Base-by-base conservation (phyloP, 768 basidiomycete species). In the Rhizopogon roseolus region DNA sequence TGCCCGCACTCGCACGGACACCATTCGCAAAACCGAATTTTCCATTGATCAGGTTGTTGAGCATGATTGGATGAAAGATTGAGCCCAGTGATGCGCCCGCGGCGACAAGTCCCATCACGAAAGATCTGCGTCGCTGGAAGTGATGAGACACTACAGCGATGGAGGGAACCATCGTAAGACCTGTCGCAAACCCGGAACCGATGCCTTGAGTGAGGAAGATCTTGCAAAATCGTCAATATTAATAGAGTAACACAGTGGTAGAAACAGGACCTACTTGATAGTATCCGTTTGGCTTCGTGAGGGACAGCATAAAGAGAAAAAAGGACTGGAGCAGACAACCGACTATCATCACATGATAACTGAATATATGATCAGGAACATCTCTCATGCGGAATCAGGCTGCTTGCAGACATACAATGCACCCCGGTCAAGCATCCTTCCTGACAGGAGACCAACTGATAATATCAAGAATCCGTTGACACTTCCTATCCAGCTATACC, bases 371-470 rank as follows among this genome's bases (percentile, higher is more conserved):
- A 50, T n/a, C 22, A 37, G 14, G 14, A 14, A 42, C 41, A 14
- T 16, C 25, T 17, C 17, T 45, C 5, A 36, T 16, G 48, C 34
- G 27, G 16, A 40, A 19, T n/a, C 22, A 7, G 34, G 49, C 22
- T 9, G 6, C 41, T 2, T n/a, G 10, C 16, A 37, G n/a, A 53
- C 73, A 17, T 56, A 76, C 76, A 80, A 81, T 63, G 77, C 76
- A 42, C 81, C 81, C 13, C 64, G 69, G 53, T 82, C 81, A 57
- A 77, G 78, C 4, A 75, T 68, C n/a, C 73, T 71, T 3, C 81
- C 81, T n/a, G 75, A 69, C 43, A 81, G 58, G 28, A 80, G 64
- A 1, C 80, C 79, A 38, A 69, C 68, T 0, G 75, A 71, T 17
- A 80, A 57, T 4, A 76, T 62, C 11, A 81, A 59, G 49, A 77